Percentiles rank a stretch among this genome's conserved stretches.
Conservation (phyloP, 1,139 yeast species). For the Insectozyma bohioensis region DNA sequence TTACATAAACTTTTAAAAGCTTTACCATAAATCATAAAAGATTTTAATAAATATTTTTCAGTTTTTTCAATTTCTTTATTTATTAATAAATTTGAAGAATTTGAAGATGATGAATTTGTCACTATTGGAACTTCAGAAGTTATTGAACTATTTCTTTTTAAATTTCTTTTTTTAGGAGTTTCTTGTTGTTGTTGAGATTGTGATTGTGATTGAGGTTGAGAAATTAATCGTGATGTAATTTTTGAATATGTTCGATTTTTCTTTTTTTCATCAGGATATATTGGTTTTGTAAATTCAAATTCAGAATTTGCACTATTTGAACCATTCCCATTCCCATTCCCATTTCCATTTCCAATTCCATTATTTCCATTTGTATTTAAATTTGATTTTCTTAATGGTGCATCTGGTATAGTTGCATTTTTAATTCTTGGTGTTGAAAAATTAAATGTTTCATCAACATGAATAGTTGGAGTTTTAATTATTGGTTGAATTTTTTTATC, state of each 20-base stretch:
- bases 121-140: slow-evolving; percentile 12
- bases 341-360: not conserved
- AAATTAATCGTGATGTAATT: slow-evolving; percentile 53
- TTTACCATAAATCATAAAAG: slow-evolving; percentile 64
- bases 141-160: slow-evolving; percentile 31
- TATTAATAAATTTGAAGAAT: slow-evolving; percentile 14
- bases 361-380: slow-evolving; percentile 14
- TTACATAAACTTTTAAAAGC: slow-evolving; percentile 63
- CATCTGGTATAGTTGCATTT: slow-evolving; percentile 46
- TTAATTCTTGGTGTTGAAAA: slow-evolving; percentile 51
- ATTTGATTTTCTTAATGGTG: slow-evolving; percentile 50
- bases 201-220: slow-evolving; percentile 35
- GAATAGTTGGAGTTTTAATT: slow-evolving; percentile 14
- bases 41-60: slow-evolving; percentile 45
- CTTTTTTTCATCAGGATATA: slow-evolving; percentile 22
- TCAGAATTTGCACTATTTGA: slow-evolving; percentile 8
- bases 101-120: slow-evolving; percentile 8
- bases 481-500: slow-evolving; percentile 6
- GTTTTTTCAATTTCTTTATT: slow-evolving; percentile 38
- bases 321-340: slow-evolving; percentile 10
- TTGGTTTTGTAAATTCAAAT: slow-evolving; percentile 39
- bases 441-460: slow-evolving; percentile 23
- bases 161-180: slow-evolving; percentile 15
- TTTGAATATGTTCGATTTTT: slow-evolving; percentile 39
- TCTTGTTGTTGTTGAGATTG: slow-evolving; percentile 6